Evolutionary conservation across 176 grass and related monocot species (phyloP).

Genomic region (Ensete glaucum): DNA sequence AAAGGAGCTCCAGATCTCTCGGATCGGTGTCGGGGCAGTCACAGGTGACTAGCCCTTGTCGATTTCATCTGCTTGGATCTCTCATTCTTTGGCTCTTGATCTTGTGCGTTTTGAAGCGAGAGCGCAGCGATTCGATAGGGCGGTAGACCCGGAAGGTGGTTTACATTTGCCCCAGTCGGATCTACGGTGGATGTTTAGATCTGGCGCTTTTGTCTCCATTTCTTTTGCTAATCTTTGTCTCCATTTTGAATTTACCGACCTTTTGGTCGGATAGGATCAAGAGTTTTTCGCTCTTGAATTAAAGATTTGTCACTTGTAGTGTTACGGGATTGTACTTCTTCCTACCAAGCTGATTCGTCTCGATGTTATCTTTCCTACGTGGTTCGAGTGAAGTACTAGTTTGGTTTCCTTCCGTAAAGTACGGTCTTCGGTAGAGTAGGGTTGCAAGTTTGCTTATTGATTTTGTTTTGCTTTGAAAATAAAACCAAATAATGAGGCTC

Average conservation of each 20-base stretch:
- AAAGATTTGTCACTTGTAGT: neutral
- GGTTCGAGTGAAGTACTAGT: neutral
- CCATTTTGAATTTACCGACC: neutral
- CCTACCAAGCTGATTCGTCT: neutral
- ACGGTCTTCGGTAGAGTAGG: neutral
- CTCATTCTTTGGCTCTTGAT: neutral
- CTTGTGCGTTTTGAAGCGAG: neutral
- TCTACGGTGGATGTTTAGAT: slow-evolving; percentile 1
- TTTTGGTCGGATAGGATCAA: neutral
- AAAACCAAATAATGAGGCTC: too few species aligned
- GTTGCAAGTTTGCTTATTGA: neutral
- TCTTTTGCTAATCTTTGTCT: neutral
- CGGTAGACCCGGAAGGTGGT: neutral
- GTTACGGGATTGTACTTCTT: neutral
- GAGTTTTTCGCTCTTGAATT: neutral
- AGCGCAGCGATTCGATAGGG: neutral
- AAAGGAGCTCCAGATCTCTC: neutral
- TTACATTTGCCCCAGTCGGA: neutral
- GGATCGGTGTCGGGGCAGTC: neutral
- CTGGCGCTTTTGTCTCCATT: neutral
- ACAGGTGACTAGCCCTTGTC: neutral
- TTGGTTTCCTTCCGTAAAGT: neutral
- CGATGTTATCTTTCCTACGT: neutral
- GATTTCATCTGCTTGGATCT: neutral
- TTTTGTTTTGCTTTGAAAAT: neutral